Evolutionary conservation across 2,329 filamentous ascomycete genomes (phyloP).

Genomic region (Rhexocercosporidium sp.): DNA sequence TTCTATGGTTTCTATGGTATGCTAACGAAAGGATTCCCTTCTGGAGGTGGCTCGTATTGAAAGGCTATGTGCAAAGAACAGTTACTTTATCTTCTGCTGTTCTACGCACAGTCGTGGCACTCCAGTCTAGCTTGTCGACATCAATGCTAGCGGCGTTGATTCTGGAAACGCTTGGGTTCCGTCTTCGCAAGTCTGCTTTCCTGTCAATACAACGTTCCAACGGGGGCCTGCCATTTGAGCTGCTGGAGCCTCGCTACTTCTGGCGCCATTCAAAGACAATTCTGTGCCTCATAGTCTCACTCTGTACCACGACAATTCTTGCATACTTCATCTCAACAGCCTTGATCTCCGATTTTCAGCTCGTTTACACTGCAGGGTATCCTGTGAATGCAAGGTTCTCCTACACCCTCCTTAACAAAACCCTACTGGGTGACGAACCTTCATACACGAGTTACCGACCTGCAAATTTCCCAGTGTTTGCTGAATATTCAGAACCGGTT

Average conservation of each 20-base stretch:
- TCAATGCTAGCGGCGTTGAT: not conserved
- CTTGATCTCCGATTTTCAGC: conserved; percentile 9
- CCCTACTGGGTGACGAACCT: not conserved
- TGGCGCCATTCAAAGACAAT: not conserved
- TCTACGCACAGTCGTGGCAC: not conserved
- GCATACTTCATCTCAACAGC: conserved; percentile 12
- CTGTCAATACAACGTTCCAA: not conserved
- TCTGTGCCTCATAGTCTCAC: not conserved
- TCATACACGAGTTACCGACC: conserved; percentile 5
- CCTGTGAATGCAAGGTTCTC: not conserved
- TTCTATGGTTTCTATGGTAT: not conserved
- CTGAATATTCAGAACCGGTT: not conserved
- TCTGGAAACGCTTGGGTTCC: not conserved
- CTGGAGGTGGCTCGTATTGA: not conserved
- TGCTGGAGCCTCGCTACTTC: conserved; percentile 3
- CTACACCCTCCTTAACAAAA: not conserved
- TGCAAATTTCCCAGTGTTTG: not conserved
- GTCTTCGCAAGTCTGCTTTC: not conserved
- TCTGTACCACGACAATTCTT: conserved; percentile 5
- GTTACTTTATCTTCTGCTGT: not conserved
- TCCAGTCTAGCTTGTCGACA: not conserved
- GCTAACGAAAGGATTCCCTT: not conserved
- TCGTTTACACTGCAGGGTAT: conserved; percentile 8
- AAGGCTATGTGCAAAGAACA: not conserved
- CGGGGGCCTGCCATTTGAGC: not conserved